Evolutionary conservation across 139 green algal genomes (phyloP).

Genomic region (Nannochloris sp.): DNA sequence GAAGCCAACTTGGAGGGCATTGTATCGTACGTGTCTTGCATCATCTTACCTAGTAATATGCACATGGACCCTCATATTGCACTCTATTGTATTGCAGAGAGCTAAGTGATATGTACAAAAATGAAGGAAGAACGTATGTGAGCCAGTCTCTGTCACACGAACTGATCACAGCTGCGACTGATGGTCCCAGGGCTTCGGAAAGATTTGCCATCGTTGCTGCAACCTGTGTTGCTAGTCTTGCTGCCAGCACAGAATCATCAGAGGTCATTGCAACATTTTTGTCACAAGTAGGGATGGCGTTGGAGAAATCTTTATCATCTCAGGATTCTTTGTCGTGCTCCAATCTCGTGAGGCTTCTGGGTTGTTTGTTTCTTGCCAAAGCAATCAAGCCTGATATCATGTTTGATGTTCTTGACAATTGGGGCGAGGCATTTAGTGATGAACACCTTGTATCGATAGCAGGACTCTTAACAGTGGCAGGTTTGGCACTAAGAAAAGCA

Average conservation of each 20-base stretch:
- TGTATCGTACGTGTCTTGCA: conserved; percentile 1
- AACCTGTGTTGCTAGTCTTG: conserved; percentile 52
- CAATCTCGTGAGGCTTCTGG: conserved; percentile 54
- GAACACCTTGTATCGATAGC: conserved; percentile 51
- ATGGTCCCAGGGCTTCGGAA: conserved; percentile 61
- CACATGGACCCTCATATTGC: background rate
- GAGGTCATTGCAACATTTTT: conserved; percentile 54
- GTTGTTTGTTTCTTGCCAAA: conserved; percentile 41
- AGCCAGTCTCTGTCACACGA: conserved; percentile 38
- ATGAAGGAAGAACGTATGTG: conserved; percentile 38
- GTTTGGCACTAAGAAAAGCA: conserved; percentile 52
- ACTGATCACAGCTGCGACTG: conserved; percentile 49
- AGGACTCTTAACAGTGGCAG: conserved; percentile 39
- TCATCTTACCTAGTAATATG: background rate
- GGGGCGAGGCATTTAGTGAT: conserved; percentile 44
- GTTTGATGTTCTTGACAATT: conserved; percentile 37
- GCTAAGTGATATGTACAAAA: conserved; percentile 44
- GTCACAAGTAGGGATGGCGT: conserved; percentile 21
- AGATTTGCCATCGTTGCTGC: conserved; percentile 62
- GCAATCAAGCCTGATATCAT: conserved; percentile 41
- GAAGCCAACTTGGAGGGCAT: conserved; percentile 61
- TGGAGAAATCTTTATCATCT: conserved; percentile 18
- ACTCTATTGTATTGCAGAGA: conserved; percentile 24
- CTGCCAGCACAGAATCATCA: conserved; percentile 24
- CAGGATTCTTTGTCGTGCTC: conserved; percentile 26